Base-by-base conservation (phyloP, 164 flowering plant genomes). In the Cinnamomum chago region DNA sequence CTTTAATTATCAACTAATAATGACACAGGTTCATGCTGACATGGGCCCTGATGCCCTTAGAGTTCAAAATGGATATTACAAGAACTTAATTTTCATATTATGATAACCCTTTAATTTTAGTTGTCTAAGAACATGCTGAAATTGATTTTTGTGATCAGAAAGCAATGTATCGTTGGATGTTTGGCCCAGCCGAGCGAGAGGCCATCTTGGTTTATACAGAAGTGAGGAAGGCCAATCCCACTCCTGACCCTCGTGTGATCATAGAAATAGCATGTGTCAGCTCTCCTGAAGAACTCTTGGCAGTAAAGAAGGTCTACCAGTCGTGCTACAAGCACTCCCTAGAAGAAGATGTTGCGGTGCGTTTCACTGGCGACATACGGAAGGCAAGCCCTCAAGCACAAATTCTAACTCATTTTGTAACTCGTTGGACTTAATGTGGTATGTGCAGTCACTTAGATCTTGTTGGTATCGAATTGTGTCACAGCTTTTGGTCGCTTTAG, bases 291-390 rank as follows among this genome's bases (percentile, higher is more conserved):
- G 94, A 89, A 72, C 81, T 90, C 3, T 83, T 92, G 73, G 85
- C 75, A 6, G 83, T 81, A 7, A 89, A 83, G 73, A 87, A 86
- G 40, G 95, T 90, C 62, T 94, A 94, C 75, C 92, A 90, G 58
- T 70, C 73, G 47, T 90, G 91, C 22, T 90, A 76, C 81, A 86
- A 86, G 82, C 86, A 30, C 50, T 91, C 95, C 22, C 73, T 94
- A 55, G 98, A 94, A 77, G 98, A 94, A 78, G 94, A 94, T 71
- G 83, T 94, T 47, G 93, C 98, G 25, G 71, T 81, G 6, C 88
- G 88, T 74, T 81, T 90, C 30, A 33, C 81, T 3, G 94, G 96
- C 22, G 92, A 91, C 23, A 18, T 84, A 40, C 92, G 96, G 73
- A 88, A 85, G 92, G 98, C 75, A 80, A n/a, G 67, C 47, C 35